Conservation (phyloP, 2,329 filamentous ascomycete genomes). For the Aspergillus flavus region DNA sequence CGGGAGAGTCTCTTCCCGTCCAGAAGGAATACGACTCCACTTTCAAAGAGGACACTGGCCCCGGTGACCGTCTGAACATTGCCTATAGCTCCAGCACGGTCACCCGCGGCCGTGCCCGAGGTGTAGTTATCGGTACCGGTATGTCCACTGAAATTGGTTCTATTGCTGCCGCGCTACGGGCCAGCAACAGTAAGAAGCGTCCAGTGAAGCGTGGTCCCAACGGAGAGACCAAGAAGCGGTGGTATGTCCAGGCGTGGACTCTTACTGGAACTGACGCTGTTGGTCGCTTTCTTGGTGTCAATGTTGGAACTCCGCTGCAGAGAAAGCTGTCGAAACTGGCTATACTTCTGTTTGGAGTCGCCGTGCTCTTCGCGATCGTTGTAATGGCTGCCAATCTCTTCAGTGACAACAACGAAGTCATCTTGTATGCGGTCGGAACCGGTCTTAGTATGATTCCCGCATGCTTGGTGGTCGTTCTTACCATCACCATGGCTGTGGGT, state of each 20-base stretch:
- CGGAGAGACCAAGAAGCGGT: slow-evolving; percentile 51
- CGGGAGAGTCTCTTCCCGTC: slow-evolving; percentile 63
- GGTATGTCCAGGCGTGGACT: slow-evolving; percentile 50
- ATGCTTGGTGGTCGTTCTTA: slow-evolving; percentile 63
- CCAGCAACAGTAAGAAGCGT: slow-evolving; percentile 54
- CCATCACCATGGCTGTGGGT: slow-evolving; percentile 65
- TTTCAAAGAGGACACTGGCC: slow-evolving; percentile 54
- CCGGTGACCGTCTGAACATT: slow-evolving; percentile 60
- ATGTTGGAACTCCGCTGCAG: slow-evolving; percentile 67
- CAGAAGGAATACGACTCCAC: slow-evolving; percentile 49
- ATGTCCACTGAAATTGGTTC: slow-evolving; percentile 64
- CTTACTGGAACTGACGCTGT: slow-evolving; percentile 57
- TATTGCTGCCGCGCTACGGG: slow-evolving; percentile 63
- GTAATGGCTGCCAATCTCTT: slow-evolving; percentile 65
- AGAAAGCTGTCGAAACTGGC: slow-evolving; percentile 67
- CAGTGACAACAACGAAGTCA: slow-evolving; percentile 54
- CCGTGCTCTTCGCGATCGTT: slow-evolving; percentile 68
- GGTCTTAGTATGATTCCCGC: slow-evolving; percentile 62
- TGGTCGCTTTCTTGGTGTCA: slow-evolving; percentile 65
- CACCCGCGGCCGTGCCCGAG: slow-evolving; percentile 59
- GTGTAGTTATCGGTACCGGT: slow-evolving; percentile 59
- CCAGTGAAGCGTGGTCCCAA: slow-evolving; percentile 52
- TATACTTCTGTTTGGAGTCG: slow-evolving; percentile 64
- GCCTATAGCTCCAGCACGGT: slow-evolving; percentile 61
- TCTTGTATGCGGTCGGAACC: slow-evolving; percentile 63